These are phyloP conservation scores for Aspergillus nomiae DNA, from an alignment of 2,329 filamentous ascomycete genomes.

Conservation along the genomic window DNA sequence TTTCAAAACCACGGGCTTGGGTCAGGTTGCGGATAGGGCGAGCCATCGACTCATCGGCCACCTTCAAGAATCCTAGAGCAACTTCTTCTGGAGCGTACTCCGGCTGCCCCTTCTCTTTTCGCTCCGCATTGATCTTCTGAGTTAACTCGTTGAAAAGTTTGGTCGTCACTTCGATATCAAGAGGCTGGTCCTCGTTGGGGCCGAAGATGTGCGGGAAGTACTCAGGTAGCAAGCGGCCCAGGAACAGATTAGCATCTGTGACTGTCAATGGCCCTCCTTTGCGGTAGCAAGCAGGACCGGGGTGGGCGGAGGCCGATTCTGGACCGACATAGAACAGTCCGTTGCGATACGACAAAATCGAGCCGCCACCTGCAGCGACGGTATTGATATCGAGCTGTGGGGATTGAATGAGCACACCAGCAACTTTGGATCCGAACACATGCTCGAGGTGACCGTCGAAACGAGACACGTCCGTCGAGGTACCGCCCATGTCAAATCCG, in stretches of 20 bases:
- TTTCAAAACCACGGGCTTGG: conserved; percentile 89
- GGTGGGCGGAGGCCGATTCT: conserved; percentile 87
- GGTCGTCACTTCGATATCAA: conserved; percentile 75
- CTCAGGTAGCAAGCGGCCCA: conserved; percentile 82
- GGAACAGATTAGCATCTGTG: conserved; percentile 86
- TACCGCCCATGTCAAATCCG: conserved; percentile 95
- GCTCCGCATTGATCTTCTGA: conserved; percentile 59
- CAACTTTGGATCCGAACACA: conserved; percentile 90
- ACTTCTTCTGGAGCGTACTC: conserved; percentile 55
- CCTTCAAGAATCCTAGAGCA: conserved; percentile 44
- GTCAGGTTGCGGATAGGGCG: conserved; percentile 87
- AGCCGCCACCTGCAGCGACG: conserved; percentile 78
- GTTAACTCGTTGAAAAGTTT: conserved; percentile 75
- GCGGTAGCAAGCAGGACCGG: conserved; percentile 87
- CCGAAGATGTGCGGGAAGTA: conserved; percentile 98
- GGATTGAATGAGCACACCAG: conserved; percentile 90
- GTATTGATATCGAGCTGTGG: conserved; percentile 95
- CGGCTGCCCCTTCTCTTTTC: conserved; percentile 43
- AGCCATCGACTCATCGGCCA: conserved; percentile 47
- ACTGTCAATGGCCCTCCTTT: conserved; percentile 90
- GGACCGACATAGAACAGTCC: conserved; percentile 90
- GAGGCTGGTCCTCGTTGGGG: conserved; percentile 78
- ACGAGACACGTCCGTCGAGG: conserved; percentile 82
- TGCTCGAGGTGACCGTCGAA: conserved; percentile 90
- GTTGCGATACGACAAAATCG: conserved; percentile 77